These are phyloP conservation scores for Cyclotella cryptica DNA, from an alignment of 108 stramenopile genomes.

Conservation along the genomic window DNA sequence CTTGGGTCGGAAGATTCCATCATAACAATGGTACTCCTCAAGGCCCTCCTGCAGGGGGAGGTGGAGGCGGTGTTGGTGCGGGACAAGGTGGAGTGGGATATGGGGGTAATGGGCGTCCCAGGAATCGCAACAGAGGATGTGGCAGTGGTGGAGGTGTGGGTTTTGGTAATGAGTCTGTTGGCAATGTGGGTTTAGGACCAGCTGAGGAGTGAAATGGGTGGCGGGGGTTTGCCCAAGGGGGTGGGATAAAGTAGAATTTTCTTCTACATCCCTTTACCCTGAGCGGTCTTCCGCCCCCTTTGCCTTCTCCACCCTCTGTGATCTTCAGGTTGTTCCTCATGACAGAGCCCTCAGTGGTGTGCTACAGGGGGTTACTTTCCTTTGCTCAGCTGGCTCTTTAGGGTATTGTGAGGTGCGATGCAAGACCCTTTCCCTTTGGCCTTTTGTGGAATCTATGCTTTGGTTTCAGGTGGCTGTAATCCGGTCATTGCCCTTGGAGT, in stretches of 20 bases:
- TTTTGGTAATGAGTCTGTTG: not conserved
- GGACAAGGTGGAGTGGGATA: not conserved
- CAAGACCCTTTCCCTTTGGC: not conserved
- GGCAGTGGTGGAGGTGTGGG: not conserved
- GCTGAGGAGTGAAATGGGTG: conserved; percentile 1
- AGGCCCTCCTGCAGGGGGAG: not conserved
- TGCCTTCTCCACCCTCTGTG: not conserved
- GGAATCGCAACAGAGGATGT: not conserved
- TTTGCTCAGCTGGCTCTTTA: not conserved
- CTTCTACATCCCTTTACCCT: too few species aligned
- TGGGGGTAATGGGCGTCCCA: not conserved
- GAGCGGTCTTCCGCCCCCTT: too few species aligned
- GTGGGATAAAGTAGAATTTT: too few species aligned
- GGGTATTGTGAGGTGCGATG: conserved; percentile 10
- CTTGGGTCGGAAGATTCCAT: not conserved
- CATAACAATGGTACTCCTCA: too few species aligned
- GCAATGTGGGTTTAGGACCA: too few species aligned
- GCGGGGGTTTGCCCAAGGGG: not conserved
- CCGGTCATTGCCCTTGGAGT: not conserved
- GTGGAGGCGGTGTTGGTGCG: not conserved
- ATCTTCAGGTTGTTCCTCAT: not conserved
- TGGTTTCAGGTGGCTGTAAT: not conserved
- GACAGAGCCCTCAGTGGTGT: not conserved
- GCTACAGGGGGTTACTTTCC: not conserved
- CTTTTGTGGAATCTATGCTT: conserved; percentile 2